Evolutionary conservation across 768 basidiomycete species (phyloP).

Genomic region (Cytidiella melzeri): DNA sequence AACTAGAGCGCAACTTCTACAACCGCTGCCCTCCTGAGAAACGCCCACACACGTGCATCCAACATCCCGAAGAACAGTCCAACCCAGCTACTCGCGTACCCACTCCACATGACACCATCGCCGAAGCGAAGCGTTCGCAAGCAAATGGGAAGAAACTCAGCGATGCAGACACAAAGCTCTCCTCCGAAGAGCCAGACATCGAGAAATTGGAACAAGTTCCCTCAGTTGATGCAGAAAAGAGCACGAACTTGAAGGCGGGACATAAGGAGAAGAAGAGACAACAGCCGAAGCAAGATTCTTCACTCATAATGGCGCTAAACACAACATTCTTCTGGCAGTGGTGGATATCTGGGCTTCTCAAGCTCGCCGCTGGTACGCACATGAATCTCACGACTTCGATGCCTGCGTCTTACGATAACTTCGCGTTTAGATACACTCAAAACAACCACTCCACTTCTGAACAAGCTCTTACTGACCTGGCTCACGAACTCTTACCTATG

Average conservation of each 20-base stretch:
- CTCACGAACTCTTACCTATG: slow-evolving; percentile 43
- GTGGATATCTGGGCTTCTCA: slow-evolving; percentile 43
- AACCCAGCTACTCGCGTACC: slow-evolving; percentile 13
- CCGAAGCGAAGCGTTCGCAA: slow-evolving; percentile 1
- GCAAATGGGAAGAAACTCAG: slow-evolving; percentile 6
- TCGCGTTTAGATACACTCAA: slow-evolving; percentile 35
- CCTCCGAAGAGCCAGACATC: background rate
- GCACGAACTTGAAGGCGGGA: background rate
- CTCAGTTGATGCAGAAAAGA: background rate
- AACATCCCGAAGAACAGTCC: too few relatives aligned
- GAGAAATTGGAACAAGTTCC: background rate
- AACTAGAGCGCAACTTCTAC: slow-evolving; percentile 42
- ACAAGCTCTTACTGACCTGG: slow-evolving; percentile 55
- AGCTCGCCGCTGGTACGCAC: slow-evolving; percentile 31
- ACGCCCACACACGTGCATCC: too few relatives aligned
- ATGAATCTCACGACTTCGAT: background rate
- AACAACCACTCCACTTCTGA: slow-evolving; percentile 51
- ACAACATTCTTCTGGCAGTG: slow-evolving; percentile 41
- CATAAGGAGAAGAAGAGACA: slow-evolving; percentile 5
- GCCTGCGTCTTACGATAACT: too few relatives aligned
- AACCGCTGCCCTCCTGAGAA: slow-evolving; percentile 43
- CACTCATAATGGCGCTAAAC: slow-evolving; percentile 43
- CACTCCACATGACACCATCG: background rate
- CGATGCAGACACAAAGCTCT: background rate
- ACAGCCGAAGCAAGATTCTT: slow-evolving; percentile 35